A percentile compares a stretch with the other conserved stretches of the same genome.
Evolutionary conservation across 2,329 filamentous ascomycete genomes (phyloP).

Genomic region (Paracorniculantispora psalliotae): DNA sequence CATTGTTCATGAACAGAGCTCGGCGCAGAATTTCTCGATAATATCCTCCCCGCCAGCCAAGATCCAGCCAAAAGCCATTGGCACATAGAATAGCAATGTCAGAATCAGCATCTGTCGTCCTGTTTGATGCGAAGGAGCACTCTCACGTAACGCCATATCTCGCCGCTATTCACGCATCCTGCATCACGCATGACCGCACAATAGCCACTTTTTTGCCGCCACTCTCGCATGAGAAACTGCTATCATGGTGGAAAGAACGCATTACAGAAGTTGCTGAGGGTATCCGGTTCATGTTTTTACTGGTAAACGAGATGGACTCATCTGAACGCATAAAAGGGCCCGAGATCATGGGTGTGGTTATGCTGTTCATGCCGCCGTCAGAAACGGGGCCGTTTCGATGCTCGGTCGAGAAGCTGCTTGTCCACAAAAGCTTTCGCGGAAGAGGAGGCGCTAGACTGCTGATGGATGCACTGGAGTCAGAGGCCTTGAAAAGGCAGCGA

Average conservation of each 20-base stretch:
- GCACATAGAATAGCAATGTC: conserved; percentile 21
- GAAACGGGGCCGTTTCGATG: conserved; percentile 55
- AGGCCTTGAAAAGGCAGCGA: conserved; percentile 44
- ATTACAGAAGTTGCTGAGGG: conserved; percentile 43
- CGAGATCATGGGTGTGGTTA: conserved; percentile 51
- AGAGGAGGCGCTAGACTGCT: conserved; percentile 48
- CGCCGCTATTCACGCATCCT: conserved; percentile 53
- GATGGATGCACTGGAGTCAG: conserved; percentile 49
- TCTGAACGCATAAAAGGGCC: conserved; percentile 34
- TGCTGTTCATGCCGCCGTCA: conserved; percentile 45
- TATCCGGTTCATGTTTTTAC: conserved; percentile 48
- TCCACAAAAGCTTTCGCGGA: conserved; percentile 46
- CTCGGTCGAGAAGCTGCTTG: conserved; percentile 53
- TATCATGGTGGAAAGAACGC: conserved; percentile 51
- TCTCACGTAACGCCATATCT: conserved; percentile 51
- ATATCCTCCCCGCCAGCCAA: not conserved
- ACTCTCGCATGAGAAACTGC: conserved; percentile 49
- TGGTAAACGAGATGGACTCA: conserved; percentile 35
- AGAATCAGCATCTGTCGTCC: conserved; percentile 30
- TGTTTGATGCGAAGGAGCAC: conserved; percentile 43
- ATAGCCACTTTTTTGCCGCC: conserved; percentile 57
- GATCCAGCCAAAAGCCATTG: not conserved
- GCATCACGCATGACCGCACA: conserved; percentile 53
- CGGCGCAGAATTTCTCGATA: not conserved
- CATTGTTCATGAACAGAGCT: not conserved